Conservation (phyloP, 176 grass and related monocot species). For the Oryza glaberrima region DNA sequence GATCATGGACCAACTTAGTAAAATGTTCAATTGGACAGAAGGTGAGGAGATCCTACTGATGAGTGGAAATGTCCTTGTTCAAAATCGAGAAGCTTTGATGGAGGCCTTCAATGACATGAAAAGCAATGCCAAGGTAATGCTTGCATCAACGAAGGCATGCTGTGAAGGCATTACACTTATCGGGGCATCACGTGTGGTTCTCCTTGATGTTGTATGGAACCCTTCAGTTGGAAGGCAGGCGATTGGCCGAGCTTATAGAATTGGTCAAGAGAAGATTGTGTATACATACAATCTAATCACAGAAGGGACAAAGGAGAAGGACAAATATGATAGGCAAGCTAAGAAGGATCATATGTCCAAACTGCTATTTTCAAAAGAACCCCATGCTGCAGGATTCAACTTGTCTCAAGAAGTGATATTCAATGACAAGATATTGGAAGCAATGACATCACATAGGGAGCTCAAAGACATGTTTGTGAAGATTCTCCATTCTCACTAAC, state of each 20-base stretch:
- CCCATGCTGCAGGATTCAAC: constrained; percentile 23
- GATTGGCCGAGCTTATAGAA: constrained; percentile 78
- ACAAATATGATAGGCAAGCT: constrained; percentile 68
- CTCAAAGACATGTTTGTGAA: constrained; percentile 65
- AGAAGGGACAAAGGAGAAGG: constrained; percentile 68
- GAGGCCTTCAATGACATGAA: constrained; percentile 71
- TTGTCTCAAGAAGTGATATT: constrained; percentile 31
- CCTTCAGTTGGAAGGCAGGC: constrained; percentile 81
- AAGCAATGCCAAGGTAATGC: constrained; percentile 72
- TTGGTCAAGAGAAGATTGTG: constrained; percentile 82
- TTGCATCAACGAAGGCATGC: constrained; percentile 81
- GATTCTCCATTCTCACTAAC: constrained; percentile 34
- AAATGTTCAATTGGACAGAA: constrained; percentile 58
- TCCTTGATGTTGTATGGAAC: constrained; percentile 96
- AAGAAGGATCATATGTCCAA: constrained; percentile 83
- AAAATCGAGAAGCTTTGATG: constrained; percentile 58
- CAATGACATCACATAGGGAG: constrained; percentile 52
- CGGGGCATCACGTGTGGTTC: constrained; percentile 82
- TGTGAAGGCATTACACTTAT: constrained; percentile 84
- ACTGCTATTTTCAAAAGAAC: constrained; percentile 58
- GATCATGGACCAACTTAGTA: constrained; percentile 71
- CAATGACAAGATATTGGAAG: constrained; percentile 71
- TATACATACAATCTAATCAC: constrained; percentile 84
- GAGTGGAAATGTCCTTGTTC: constrained; percentile 44
- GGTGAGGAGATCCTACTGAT: constrained; percentile 70